Base-by-base conservation (phyloP, 371 early-diverging fungal species). In the Mortierella sp. region DNA sequence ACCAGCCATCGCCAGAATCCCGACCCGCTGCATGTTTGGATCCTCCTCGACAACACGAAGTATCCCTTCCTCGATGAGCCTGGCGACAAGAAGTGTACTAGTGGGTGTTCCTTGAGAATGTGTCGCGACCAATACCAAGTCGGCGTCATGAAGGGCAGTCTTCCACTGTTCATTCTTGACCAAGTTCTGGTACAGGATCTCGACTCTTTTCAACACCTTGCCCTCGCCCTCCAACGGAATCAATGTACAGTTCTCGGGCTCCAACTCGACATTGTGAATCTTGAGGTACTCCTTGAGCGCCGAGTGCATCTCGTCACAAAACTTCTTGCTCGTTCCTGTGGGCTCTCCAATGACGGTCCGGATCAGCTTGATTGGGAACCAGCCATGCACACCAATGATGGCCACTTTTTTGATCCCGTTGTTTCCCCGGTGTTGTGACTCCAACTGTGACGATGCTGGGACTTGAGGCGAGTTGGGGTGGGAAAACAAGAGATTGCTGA, bases 91-190 rank as follows among this genome's bases (percentile, higher is more conserved):
- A 79, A 97, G 89, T 42, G 94, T 91, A 7, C 96, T 94, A 1
- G 98, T 98, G 0, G 98, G 97, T 0, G 97, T 97, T 31, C 98
- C 98, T 84, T 98, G 98, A 26, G 95, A 94, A 88, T 98, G 98
- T 0, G 97, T 96, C 0, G 95, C 95, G 68, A 98, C 94, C 60
- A 98, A 88, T 16, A 98, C 92, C 9, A 95, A 88, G 83, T 98
- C 96, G 0, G 98, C 98, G 10, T 88, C 81, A 24, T 86, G 72
- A 19, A 93, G 74, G 6, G 91, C 90, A 10, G 89, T 79, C 57
- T 76, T 80, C 91, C 92, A 92, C 11, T 58, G 70, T 4, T 83
- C 70, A 68, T 90, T 89, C 31, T 89, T 80, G 38, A 94, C 72
- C 13, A 97, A 85, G 78, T 91, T 94, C 10, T 90, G 74, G 80